phyloP scores from a whole-genome alignment of 1,284 basidiomycete genomes.

The Ceratobasidium sp. region DNA sequence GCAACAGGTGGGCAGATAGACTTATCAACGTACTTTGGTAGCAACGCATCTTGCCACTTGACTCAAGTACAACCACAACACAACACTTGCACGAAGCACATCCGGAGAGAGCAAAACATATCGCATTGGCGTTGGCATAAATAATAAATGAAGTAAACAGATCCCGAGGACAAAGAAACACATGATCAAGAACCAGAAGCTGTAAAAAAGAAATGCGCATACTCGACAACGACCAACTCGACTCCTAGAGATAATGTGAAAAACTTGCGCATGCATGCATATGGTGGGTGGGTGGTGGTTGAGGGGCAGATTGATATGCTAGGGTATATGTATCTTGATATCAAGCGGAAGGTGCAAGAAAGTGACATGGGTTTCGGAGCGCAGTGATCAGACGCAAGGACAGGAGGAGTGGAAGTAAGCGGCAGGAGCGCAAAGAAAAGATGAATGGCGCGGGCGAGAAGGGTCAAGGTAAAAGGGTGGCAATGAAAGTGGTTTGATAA shows the following conservation, averaged over 20 bases:
- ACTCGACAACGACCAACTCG: slow-evolving; percentile 10
- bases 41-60: no score
- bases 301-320: slow-evolving; percentile 38
- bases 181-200: slow-evolving; percentile 27
- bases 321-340: slow-evolving; percentile 42
- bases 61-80: not conserved
- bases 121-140: slow-evolving; percentile 36
- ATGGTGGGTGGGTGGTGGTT: slow-evolving; percentile 27
- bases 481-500: slow-evolving; percentile 34
- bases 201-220: not conserved
- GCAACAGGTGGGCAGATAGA: no score
- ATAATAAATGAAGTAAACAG: slow-evolving; percentile 20
- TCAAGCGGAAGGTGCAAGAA: slow-evolving; percentile 33
- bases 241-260: slow-evolving; percentile 2
- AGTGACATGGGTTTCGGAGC: slow-evolving; percentile 38
- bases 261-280: slow-evolving; percentile 30
- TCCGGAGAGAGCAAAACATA: slow-evolving; percentile 17
- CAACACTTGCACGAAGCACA: not conserved
- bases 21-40: no score
- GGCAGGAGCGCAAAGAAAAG: slow-evolving; percentile 12
- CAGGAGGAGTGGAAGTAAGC: slow-evolving; percentile 13
- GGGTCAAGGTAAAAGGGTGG: slow-evolving; percentile 14
- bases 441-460: slow-evolving; percentile 10
- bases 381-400: slow-evolving; percentile 36
- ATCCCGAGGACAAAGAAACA: slow-evolving; percentile 16